These are phyloP conservation scores for Backusella psychrophila DNA, from an alignment of 192 early-diverging fungal genomes.

Conservation along the genomic window DNA sequence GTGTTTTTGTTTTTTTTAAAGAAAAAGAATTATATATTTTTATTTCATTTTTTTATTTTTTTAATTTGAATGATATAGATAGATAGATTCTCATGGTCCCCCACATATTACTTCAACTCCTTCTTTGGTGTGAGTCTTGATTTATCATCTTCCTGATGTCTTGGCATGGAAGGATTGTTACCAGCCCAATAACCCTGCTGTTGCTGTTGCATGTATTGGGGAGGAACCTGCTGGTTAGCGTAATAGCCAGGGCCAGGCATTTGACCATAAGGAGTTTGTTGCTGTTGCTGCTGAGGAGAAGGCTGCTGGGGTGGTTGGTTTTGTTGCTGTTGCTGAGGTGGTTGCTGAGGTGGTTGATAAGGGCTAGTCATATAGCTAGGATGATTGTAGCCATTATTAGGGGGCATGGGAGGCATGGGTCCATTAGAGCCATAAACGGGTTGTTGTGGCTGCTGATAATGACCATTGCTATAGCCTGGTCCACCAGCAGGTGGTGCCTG, in stretches of 20 bases:
- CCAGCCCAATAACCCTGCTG: constrained; percentile 13
- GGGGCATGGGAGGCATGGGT: constrained; percentile 7
- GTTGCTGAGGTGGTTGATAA: constrained; percentile 7
- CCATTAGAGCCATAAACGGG: background rate
- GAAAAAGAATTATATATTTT: too few species aligned
- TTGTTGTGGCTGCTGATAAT: background rate
- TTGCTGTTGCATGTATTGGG: constrained; percentile 7
- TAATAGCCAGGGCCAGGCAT: constrained; percentile 11
- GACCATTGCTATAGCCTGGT: background rate
- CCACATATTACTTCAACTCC: background rate
- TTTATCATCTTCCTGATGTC: constrained; percentile 14
- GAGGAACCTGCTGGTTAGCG: background rate
- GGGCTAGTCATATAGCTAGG: constrained; percentile 3
- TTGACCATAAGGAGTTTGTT: background rate
- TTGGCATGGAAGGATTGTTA: background rate
- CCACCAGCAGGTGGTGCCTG: background rate
- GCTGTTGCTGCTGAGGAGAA: constrained; percentile 14
- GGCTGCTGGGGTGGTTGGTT: background rate
- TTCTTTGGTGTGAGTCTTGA: constrained; percentile 9
- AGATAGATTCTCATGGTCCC: background rate
- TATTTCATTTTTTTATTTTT: background rate
- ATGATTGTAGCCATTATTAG: constrained; percentile 13
- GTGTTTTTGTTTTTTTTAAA: too few species aligned
- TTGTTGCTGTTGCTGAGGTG: constrained; percentile 3
- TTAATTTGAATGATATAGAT: background rate